Base-by-base conservation (phyloP, 1,139 yeast species). In the Geotrichum restrictum region DNA sequence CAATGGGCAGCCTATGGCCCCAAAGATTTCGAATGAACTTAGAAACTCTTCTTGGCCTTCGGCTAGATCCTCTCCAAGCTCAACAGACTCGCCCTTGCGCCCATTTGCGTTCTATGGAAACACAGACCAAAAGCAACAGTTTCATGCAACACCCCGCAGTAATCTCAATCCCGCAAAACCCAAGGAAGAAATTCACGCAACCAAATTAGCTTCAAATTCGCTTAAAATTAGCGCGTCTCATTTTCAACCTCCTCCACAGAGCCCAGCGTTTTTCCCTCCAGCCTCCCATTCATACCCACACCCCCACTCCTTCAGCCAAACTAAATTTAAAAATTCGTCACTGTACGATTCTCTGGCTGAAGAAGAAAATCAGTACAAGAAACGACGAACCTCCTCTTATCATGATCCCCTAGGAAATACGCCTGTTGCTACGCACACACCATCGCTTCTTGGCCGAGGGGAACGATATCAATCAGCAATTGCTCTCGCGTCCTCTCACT, bases 351-450 rank as follows among this genome's bases (percentile, higher is more conserved):
- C 57, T 8, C 49, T 57, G 39, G 46, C 3, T 33, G 63, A 60
- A 43, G 60, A 58, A 32, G 62, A 60, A 29, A 45, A 40, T 11
- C 38, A 48, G 11, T 51, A 45, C 40, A 64, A 64, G 53, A 56
- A 63, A 27, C 57, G 68, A 8, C 59, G 68, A 10, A 64, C 64
- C 7, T 64, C 67, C 19, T 64, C 67, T 3, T 61, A 63, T 48
- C 62, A 64, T 46, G 68, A 64, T 46, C 68, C 68, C 1, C 54
- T 64, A 41, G 62, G 57, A 3, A 43, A 55, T 24, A 27, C 51
- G 29, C 56, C 59, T 24, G 49, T 46, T 33, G 33, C 31, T 27
- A 36, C 58, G 21, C 34, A 45, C 22, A 40, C 49, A 3, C 47
- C 52, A 10, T 44, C 55, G 6, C 33, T 41, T 10, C 45, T 43